Percentiles rank a stretch among this genome's conserved stretches.
Conservation (phyloP, 2,329 filamentous ascomycete genomes). For the Teratosphaeriaceae sp. region DNA sequence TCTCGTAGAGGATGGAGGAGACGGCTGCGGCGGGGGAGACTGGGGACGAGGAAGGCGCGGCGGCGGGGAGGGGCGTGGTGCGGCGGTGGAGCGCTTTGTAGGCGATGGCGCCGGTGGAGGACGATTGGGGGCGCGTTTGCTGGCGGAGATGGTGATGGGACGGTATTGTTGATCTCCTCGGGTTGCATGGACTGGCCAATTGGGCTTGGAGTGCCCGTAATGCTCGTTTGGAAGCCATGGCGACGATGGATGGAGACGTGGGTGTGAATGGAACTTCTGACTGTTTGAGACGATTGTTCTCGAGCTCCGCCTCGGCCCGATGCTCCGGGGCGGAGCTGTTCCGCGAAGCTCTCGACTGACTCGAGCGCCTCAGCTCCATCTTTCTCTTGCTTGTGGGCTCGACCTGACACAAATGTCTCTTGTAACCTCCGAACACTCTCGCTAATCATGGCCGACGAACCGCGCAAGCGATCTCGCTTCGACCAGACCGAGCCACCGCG, state of each 20-base stretch:
- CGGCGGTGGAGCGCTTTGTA: slow-evolving; percentile 96
- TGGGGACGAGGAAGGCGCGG: slow-evolving; percentile 63
- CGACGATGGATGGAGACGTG: slow-evolving; percentile 3
- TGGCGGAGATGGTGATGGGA: too few species aligned
- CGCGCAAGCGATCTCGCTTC: slow-evolving; percentile 73
- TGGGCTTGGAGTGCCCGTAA: slow-evolving; percentile 18
- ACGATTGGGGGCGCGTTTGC: slow-evolving; percentile 39
- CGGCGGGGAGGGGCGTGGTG: slow-evolving; percentile 73
- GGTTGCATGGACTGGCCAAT: too few species aligned
- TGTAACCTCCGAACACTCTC: too few species aligned
- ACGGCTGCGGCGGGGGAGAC: slow-evolving; percentile 89
- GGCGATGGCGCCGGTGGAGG: slow-evolving; percentile 85
- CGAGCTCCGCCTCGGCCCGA: too few species aligned
- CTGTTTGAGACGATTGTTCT: too few species aligned
- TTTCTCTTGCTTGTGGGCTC: too few species aligned
- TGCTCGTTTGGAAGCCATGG: slow-evolving; percentile 31
- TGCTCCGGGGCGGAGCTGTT: too few species aligned
- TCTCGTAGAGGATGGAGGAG: slow-evolving; percentile 98
- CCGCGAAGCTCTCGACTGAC: too few species aligned
- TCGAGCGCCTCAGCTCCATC: too few species aligned
- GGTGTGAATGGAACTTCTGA: neutral
- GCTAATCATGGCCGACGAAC: slow-evolving; percentile 75
- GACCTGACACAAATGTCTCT: too few species aligned
- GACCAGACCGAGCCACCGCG: slow-evolving; percentile 74
- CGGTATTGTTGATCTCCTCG: too few species aligned